A percentile compares a stretch with the other conserved stretches of the same genome.
Conservation (phyloP, 2,329 filamentous ascomycete species). For the Diaporthe batatas region DNA sequence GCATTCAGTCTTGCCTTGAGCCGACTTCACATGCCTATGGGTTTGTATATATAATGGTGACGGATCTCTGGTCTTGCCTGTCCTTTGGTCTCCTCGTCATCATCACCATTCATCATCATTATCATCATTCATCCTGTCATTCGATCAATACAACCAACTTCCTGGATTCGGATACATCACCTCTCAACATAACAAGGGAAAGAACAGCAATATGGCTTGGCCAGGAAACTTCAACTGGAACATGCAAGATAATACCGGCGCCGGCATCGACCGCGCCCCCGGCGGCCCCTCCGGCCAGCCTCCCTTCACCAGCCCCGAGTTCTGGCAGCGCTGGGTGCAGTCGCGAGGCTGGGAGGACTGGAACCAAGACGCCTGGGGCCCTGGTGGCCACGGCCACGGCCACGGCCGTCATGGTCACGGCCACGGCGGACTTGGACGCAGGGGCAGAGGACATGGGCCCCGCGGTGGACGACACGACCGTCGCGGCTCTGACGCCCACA, state of each 20-base stretch:
- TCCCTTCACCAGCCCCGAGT: conserved; percentile 35
- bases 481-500: conserved; percentile 14
- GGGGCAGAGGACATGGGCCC: conserved; percentile 26
- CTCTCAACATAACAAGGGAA: conserved; percentile 22
- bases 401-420: conserved; percentile 33
- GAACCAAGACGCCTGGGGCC: conserved; percentile 20
- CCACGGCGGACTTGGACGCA: conserved; percentile 25
- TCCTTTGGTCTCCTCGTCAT: not conserved
- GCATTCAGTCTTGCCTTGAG: conserved; percentile 13
- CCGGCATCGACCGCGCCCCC: conserved; percentile 40
- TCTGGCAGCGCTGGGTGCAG: conserved; percentile 40
- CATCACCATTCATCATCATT: conserved; percentile 8
- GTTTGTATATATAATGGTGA: conserved; percentile 33
- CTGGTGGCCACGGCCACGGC: conserved; percentile 31
- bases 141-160: not conserved
- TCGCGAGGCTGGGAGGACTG: conserved; percentile 39
- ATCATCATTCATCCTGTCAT: not conserved
- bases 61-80: not conserved
- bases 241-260: conserved; percentile 31
- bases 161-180: not conserved
- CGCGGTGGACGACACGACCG: conserved; percentile 21
- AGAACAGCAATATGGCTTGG: conserved; percentile 39
- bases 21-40: conserved; percentile 19
- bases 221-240: conserved; percentile 37
- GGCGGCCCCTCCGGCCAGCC: conserved; percentile 6